These are phyloP conservation scores for Marasmius oreades DNA, from an alignment of 1,284 basidiomycete genomes.

Conservation along the genomic window DNA sequence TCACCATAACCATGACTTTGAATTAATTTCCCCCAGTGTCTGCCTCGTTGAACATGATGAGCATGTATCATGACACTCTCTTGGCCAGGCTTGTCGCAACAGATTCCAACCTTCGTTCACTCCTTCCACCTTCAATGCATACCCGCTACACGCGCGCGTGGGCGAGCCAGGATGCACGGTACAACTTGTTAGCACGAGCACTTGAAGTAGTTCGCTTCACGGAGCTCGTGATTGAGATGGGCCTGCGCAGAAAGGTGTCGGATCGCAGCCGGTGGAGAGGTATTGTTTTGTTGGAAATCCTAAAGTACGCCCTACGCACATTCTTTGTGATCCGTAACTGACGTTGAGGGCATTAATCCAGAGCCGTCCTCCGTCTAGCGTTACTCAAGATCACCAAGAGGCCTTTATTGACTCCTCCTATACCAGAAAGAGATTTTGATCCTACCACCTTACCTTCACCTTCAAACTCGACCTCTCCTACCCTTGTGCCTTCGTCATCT, in stretches of 20 bases:
- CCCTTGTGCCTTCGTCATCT: slow-evolving; percentile 54
- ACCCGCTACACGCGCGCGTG: slow-evolving; percentile 83
- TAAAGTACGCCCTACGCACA: slow-evolving; percentile 63
- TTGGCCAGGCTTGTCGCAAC: slow-evolving; percentile 63
- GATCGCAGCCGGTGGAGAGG: slow-evolving; percentile 64
- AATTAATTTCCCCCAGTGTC: slow-evolving; percentile 48
- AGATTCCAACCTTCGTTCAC: slow-evolving; percentile 63
- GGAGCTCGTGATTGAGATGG: slow-evolving; percentile 86
- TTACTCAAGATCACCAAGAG: slow-evolving; percentile 71
- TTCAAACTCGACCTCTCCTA: slow-evolving; percentile 53
- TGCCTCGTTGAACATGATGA: slow-evolving; percentile 68
- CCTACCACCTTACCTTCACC: slow-evolving; percentile 56
- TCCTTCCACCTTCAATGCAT: slow-evolving; percentile 66
- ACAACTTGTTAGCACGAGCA: slow-evolving; percentile 72
- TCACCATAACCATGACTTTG: slow-evolving; percentile 16
- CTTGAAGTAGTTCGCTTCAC: slow-evolving; percentile 76
- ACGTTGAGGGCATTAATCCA: slow-evolving; percentile 27
- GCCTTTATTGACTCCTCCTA: slow-evolving; percentile 70
- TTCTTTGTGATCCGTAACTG: background rate
- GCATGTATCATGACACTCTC: slow-evolving; percentile 86
- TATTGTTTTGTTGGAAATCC: slow-evolving; percentile 67
- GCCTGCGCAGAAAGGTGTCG: slow-evolving; percentile 66
- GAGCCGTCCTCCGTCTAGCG: slow-evolving; percentile 68
- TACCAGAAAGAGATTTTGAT: slow-evolving; percentile 86
- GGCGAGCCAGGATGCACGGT: slow-evolving; percentile 61